Conservation (phyloP, 164 flowering plant species). For the Houttuynia cordata region DNA sequence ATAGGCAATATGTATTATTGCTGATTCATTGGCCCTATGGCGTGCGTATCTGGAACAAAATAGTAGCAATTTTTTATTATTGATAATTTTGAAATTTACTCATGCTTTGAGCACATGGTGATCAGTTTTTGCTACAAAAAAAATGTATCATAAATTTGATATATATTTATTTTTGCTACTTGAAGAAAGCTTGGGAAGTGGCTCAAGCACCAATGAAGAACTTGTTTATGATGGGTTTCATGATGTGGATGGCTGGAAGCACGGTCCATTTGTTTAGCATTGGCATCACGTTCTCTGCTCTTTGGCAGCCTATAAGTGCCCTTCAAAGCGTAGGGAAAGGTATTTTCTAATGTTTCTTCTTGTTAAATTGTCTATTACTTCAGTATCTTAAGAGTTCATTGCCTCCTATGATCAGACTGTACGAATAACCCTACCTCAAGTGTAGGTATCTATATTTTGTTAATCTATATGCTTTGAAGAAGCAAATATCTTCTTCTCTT, state of each 20-base stretch:
- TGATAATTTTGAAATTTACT: too few species aligned
- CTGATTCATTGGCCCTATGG: too few species aligned
- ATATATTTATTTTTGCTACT: slow-evolving; percentile 5
- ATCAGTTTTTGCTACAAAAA: neutral
- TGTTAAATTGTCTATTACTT: neutral
- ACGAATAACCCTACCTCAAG: too few species aligned
- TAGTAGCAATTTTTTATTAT: too few species aligned
- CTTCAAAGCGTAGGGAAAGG: slow-evolving; percentile 97
- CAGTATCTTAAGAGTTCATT: neutral
- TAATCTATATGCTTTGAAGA: too few species aligned
- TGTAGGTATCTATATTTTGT: too few species aligned
- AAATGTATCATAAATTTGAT: neutral
- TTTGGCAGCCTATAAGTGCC: slow-evolving; percentile 96
- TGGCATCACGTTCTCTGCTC: slow-evolving; percentile 97
- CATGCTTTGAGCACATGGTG: too few species aligned
- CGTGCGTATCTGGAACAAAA: too few species aligned
- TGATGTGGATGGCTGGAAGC: slow-evolving; percentile 99
- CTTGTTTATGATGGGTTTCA: slow-evolving; percentile 96
- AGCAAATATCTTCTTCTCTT: too few species aligned
- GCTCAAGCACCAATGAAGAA: slow-evolving; percentile 95
- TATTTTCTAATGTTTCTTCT: slow-evolving; percentile 11
- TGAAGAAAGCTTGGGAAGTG: slow-evolving; percentile 99
- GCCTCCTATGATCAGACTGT: neutral
- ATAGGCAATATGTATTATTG: too few species aligned
- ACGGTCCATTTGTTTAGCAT: slow-evolving; percentile 97